Conservation (phyloP, 345 rosid genomes). For the Bretschneidera sinensis region DNA sequence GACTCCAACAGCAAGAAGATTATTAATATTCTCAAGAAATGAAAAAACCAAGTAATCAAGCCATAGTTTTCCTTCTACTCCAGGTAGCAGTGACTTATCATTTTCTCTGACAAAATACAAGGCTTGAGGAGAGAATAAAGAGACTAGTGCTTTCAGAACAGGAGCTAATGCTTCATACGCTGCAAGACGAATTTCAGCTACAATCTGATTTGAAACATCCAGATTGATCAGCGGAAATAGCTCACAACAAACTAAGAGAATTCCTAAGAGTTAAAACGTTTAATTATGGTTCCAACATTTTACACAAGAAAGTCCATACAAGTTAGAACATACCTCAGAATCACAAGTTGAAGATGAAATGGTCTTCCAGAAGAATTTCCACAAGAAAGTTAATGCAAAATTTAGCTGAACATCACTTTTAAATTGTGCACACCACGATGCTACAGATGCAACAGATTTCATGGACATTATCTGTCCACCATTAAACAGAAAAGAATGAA, state of each 20-base stretch:
- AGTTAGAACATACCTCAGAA: slow-evolving; percentile 53
- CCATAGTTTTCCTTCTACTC: slow-evolving; percentile 41
- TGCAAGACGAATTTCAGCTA: slow-evolving; percentile 71
- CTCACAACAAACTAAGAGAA: slow-evolving; percentile 1
- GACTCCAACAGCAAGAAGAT: slow-evolving; percentile 62
- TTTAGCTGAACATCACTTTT: slow-evolving; percentile 38
- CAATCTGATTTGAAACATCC: slow-evolving; percentile 40
- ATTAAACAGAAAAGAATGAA: slow-evolving; percentile 20
- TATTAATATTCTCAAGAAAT: slow-evolving; percentile 68
- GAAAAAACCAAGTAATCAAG: slow-evolving; percentile 57
- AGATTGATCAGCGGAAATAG: slow-evolving; percentile 14
- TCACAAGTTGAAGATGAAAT: slow-evolving; percentile 40
- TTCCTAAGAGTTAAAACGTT: not conserved
- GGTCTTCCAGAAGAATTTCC: slow-evolving; percentile 60
- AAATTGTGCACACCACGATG: slow-evolving; percentile 48
- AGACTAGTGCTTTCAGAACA: slow-evolving; percentile 45
- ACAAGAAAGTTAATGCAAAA: slow-evolving; percentile 45
- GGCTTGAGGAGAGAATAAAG: slow-evolving; percentile 45
- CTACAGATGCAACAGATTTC: slow-evolving; percentile 54
- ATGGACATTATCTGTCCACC: slow-evolving; percentile 52
- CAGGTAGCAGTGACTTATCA: slow-evolving; percentile 25
- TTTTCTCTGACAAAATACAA: slow-evolving; percentile 42
- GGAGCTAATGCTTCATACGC: slow-evolving; percentile 73
- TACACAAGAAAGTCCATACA: slow-evolving; percentile 10
- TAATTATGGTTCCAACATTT: slow-evolving; percentile 9